These are phyloP conservation scores for Camellia lanceoleosa DNA, from an alignment of 148 eudicot genomes.

Conservation along the genomic window DNA sequence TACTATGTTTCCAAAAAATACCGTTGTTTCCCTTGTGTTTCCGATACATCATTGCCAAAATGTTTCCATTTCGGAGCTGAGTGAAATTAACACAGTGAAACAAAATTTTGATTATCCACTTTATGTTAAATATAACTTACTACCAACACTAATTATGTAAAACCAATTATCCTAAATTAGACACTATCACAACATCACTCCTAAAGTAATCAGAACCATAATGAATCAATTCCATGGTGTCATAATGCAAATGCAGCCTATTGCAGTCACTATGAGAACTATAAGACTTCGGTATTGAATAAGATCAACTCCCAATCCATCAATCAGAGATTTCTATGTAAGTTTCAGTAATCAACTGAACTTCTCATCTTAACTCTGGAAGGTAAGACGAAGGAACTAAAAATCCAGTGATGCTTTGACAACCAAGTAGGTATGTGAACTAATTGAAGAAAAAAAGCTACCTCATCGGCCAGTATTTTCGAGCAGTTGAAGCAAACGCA, in stretches of 20 bases:
- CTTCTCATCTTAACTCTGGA: neutral
- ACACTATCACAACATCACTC: neutral
- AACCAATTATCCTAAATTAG: neutral
- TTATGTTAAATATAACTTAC: neutral
- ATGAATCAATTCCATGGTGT: neutral
- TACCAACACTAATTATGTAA: neutral
- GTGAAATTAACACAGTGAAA: too few relatives aligned
- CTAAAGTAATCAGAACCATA: neutral
- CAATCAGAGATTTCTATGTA: neutral
- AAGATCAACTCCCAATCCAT: neutral
- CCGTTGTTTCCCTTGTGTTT: too few relatives aligned
- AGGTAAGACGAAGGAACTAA: neutral
- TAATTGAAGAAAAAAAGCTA: conserved; percentile 14
- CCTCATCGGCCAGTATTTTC: conserved; percentile 89
- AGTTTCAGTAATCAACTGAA: neutral
- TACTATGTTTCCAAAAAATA: too few relatives aligned
- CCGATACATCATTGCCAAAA: too few relatives aligned
- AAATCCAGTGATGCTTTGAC: neutral
- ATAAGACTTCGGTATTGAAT: neutral
- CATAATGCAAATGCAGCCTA: neutral
- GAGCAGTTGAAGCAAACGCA: conserved; percentile 98
- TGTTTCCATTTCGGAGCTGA: too few relatives aligned
- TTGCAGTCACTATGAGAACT: neutral
- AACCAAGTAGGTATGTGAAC: neutral
- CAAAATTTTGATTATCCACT: too few relatives aligned